These are phyloP conservation scores for Epichloe glyceriae DNA, from an alignment of 2,329 filamentous ascomycete species.

Conservation along the genomic window DNA sequence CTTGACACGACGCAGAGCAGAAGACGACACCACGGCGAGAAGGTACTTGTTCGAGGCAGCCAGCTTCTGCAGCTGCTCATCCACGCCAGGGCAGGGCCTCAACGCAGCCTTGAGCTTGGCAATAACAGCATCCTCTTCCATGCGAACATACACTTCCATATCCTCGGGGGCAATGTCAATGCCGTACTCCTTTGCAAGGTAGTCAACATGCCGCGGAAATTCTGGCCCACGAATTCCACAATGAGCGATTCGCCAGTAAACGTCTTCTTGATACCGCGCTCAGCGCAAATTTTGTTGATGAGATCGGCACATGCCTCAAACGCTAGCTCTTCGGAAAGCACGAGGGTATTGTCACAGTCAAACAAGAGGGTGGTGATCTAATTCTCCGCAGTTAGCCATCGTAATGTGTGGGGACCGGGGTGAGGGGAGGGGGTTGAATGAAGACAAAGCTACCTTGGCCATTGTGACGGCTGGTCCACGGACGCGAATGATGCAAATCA, in stretches of 20 bases:
- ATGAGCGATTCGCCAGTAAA: constrained; percentile 74
- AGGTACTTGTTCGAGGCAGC: constrained; percentile 48
- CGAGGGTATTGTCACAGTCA: constrained; percentile 84
- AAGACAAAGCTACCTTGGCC: constrained; percentile 2
- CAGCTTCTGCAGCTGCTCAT: constrained; percentile 53
- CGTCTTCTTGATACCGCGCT: constrained; percentile 46
- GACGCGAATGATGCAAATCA: background rate
- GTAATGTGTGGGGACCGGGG: background rate
- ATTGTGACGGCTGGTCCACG: background rate
- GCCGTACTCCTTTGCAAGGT: constrained; percentile 62
- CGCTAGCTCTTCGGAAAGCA: constrained; percentile 79
- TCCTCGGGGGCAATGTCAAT: constrained; percentile 58
- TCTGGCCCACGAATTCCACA: constrained; percentile 80
- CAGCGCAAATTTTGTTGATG: constrained; percentile 70
- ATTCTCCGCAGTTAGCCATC: background rate
- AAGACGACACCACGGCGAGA: constrained; percentile 70
- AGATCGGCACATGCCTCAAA: constrained; percentile 86
- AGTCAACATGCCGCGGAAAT: constrained; percentile 84
- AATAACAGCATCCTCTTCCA: constrained; percentile 75
- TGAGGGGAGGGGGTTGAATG: background rate
- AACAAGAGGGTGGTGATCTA: constrained; percentile 59
- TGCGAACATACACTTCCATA: constrained; percentile 58
- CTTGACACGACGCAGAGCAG: constrained; percentile 62
- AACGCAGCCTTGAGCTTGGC: constrained; percentile 60
- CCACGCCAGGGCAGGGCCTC: constrained; percentile 55